Evolutionary conservation across 2,329 filamentous ascomycete species (phyloP), one percentile per base, ranked within the genome.

Genomic region (Curvularia lunata): DNA sequence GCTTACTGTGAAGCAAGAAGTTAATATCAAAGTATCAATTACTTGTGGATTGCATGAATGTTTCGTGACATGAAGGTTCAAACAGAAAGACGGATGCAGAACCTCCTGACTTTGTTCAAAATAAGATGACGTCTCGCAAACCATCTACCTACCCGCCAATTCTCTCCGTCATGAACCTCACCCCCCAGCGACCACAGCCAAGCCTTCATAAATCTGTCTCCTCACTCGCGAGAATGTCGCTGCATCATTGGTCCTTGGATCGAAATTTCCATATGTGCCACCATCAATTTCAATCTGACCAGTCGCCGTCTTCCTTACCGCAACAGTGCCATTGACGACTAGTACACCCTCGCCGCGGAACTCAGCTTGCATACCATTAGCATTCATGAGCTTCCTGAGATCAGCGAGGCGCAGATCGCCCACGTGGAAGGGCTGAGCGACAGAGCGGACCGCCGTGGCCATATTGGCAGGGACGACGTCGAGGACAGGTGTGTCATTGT

Each of bases 261-360:
- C 71, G 7, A 67, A 52, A 49, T 76, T 66, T 34, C 70, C 68
- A 58, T 74, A 75, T 8, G 71, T 73, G 7, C 70, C 75, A 16
- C 76, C 90, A 79, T 97, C 94, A 18, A 97, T 87, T 78, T 96
- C 94, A 69, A 97, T 92, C 66, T 86, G 88, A 0, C 93, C 93
- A n/a, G 89, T 90, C 1, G 87, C 88, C 46, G 89, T 91, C 82
- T 99, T 98, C 59, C 91, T 84, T 45, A 99, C 92, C 4, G 92
- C 91, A 6, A 98, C 93, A 9, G 86, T 86, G 1, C 91, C 91
- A 73, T 98, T 94, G 54, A 99, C 89, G 9, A 99, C 84, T 56
- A 99, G 81, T 8, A 90, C 96, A 61, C 95, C 95, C 77, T 98
- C 94, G 48, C 95, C 95, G 48, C 92, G 85, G 77, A 98, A 97